Conservation (phyloP, 805 yeast species). For the Kodamaea kaohsiungensis region DNA sequence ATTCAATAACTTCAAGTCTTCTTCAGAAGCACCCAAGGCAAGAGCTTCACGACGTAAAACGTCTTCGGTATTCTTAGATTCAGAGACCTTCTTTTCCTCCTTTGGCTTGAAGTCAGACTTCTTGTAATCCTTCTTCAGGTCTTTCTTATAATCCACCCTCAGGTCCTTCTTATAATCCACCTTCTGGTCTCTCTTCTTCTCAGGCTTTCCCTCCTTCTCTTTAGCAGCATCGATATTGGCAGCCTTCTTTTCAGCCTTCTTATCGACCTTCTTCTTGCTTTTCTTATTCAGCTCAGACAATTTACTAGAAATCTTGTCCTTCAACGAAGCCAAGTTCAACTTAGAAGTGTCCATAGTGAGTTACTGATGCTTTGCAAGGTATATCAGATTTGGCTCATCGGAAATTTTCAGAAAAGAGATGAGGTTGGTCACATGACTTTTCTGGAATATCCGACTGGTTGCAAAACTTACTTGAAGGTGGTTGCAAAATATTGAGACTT, state of each 20-base stretch:
- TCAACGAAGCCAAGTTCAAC: constrained; percentile 56
- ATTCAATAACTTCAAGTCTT: constrained; percentile 65
- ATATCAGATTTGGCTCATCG: neutral
- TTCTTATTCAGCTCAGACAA: constrained; percentile 14
- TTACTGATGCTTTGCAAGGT: neutral
- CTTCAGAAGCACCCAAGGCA: constrained; percentile 84
- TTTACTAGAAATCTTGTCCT: constrained; percentile 51
- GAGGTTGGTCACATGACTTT: neutral
- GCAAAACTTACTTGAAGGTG: neutral
- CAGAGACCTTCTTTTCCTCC: constrained; percentile 5
- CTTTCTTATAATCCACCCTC: constrained; percentile 1
- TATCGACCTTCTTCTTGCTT: constrained; percentile 9
- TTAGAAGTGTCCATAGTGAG: constrained; percentile 43
- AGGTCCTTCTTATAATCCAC: constrained; percentile 3
- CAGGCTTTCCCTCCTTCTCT: neutral
- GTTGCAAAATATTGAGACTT: neutral
- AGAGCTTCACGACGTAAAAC: constrained; percentile 70
- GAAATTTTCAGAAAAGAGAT: neutral
- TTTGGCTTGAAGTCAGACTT: constrained; percentile 4
- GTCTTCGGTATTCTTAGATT: constrained; percentile 18
- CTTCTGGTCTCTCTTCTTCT: constrained; percentile 7
- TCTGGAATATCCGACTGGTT: neutral
- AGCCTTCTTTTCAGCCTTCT: constrained; percentile 10
- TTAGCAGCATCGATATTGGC: constrained; percentile 4
- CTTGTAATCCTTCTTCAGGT: constrained; percentile 7